Percentiles rank a stretch among this genome's conserved stretches.
Conservation (phyloP, 768 basidiomycete species). For the Mycena floridula region DNA sequence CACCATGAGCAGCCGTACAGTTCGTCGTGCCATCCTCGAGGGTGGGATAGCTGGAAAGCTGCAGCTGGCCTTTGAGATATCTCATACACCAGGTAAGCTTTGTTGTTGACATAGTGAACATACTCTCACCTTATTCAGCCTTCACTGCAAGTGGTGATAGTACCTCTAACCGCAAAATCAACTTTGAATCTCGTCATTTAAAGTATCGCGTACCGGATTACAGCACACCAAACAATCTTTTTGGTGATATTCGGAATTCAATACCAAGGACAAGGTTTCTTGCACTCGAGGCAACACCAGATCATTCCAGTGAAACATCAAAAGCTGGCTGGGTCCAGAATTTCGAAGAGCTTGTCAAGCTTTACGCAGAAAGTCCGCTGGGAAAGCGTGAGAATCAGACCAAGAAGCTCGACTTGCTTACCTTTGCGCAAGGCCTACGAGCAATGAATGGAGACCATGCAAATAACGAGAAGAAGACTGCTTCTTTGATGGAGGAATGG, state of each 20-base stretch:
- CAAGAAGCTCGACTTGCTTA: neutral
- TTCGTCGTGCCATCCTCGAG: too few relatives aligned
- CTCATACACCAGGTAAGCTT: too few relatives aligned
- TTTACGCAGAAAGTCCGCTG: constrained; percentile 1
- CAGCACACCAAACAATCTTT: neutral
- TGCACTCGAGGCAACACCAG: neutral
- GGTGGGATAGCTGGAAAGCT: too few relatives aligned
- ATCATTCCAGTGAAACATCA: neutral
- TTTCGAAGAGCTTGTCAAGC: constrained; percentile 2
- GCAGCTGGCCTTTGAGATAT: too few relatives aligned
- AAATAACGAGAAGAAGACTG: constrained; percentile 18
- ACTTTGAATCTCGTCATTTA: constrained; percentile 10
- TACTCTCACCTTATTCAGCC: too few relatives aligned
- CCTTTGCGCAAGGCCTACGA: constrained; percentile 5
- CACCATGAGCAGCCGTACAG: too few relatives aligned
- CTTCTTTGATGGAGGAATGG: constrained; percentile 3
- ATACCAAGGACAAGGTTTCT: neutral
- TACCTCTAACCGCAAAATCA: constrained; percentile 6
- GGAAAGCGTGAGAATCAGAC: neutral
- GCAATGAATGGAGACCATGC: constrained; percentile 17
- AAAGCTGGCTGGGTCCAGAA: constrained; percentile 5
- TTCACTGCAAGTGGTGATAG: constrained; percentile 9
- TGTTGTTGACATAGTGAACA: too few relatives aligned
- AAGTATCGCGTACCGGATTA: constrained; percentile 2
- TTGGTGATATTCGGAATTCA: neutral